phyloP scores from a whole-genome alignment of 2,329 filamentous ascomycete genomes.

The Hymenoscyphus fraxineus region DNA sequence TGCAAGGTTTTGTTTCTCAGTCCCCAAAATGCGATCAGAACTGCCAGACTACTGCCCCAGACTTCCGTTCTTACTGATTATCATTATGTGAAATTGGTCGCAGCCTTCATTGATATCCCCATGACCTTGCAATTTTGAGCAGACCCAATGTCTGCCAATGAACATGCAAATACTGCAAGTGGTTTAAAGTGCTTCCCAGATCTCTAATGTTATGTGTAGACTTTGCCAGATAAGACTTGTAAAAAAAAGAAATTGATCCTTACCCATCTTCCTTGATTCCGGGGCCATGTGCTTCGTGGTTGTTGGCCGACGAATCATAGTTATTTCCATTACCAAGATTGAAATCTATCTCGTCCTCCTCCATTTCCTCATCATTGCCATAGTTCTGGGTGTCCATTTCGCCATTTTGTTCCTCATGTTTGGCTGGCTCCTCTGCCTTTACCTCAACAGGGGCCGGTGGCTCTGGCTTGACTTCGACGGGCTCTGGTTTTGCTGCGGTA shows the following conservation, averaged over 20 bases:
- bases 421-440: slow-evolving; percentile 25
- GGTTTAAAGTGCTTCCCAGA: background rate
- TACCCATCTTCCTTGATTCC: slow-evolving; percentile 91
- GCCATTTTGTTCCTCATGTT: slow-evolving; percentile 37
- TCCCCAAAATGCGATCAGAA: background rate
- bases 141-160: background rate
- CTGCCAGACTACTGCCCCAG: background rate
- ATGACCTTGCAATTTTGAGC: background rate
- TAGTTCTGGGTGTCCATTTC: slow-evolving; percentile 41
- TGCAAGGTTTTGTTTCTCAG: background rate
- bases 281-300: slow-evolving; percentile 48
- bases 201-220: background rate
- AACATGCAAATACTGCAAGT: background rate
- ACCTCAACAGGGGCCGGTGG: slow-evolving; percentile 29
- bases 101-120: background rate
- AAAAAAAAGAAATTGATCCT: slow-evolving; percentile 44
- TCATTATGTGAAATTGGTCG: background rate
- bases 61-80: background rate
- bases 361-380: slow-evolving; percentile 46
- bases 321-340: slow-evolving; percentile 45
- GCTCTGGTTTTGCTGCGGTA: slow-evolving; percentile 45
- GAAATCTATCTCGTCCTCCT: slow-evolving; percentile 55
- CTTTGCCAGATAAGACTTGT: background rate
- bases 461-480: slow-evolving; percentile 29
- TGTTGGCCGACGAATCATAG: slow-evolving; percentile 29